Evolutionary conservation across 1,284 basidiomycete genomes (phyloP).

Genomic region (Fomitopsis pinicola): DNA sequence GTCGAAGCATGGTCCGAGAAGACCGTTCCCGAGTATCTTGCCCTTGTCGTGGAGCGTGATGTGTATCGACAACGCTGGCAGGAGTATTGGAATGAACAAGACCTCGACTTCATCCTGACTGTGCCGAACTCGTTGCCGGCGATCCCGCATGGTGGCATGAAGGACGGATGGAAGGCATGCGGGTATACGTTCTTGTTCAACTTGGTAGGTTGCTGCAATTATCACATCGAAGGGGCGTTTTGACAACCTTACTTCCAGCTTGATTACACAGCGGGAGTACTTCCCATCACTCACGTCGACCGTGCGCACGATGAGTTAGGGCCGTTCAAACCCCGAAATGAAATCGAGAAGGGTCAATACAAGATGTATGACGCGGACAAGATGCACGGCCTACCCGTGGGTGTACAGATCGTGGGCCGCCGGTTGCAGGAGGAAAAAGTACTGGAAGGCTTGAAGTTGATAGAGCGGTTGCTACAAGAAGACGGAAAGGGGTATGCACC

Average conservation of each 20-base stretch:
- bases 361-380: slow-evolving; percentile 64
- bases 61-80: slow-evolving; percentile 40
- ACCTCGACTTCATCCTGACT: slow-evolving; percentile 57
- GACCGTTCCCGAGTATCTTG: slow-evolving; percentile 54
- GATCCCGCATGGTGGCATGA: slow-evolving; percentile 40
- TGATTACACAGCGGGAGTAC: slow-evolving; percentile 66
- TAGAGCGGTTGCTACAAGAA: slow-evolving; percentile 41
- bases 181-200: slow-evolving; percentile 51
- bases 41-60: slow-evolving; percentile 52
- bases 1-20: slow-evolving; percentile 39
- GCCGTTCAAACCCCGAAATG: slow-evolving; percentile 28
- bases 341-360: neutral
- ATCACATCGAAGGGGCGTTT: neutral
- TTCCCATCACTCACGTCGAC: slow-evolving; percentile 72
- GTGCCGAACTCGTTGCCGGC: slow-evolving; percentile 58
- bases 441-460: slow-evolving; percentile 74
- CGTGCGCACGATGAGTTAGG: slow-evolving; percentile 44
- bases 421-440: slow-evolving; percentile 88
- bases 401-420: slow-evolving; percentile 76
- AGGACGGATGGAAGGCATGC: slow-evolving; percentile 24
- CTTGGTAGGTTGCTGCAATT: slow-evolving; percentile 33
- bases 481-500: slow-evolving; percentile 20
- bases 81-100: slow-evolving; percentile 20
- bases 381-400: slow-evolving; percentile 80
- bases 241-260: slow-evolving; percentile 36